These are phyloP conservation scores for Calycina herbarum DNA, from an alignment of 2,329 filamentous ascomycete species.

Conservation along the genomic window DNA sequence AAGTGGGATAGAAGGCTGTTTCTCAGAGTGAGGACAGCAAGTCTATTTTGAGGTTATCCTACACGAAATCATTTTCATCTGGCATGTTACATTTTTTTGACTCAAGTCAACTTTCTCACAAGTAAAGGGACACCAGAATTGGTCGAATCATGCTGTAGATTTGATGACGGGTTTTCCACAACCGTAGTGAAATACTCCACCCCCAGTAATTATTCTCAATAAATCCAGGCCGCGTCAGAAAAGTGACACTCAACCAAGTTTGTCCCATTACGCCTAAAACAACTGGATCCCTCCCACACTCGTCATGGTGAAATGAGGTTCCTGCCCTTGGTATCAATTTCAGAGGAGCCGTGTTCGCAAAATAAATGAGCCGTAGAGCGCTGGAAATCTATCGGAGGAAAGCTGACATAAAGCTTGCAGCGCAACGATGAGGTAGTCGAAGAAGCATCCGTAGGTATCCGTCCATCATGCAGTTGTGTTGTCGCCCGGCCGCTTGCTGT, in stretches of 20 bases:
- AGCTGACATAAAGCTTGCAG: background rate
- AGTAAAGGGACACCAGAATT: background rate
- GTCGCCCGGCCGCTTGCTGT: constrained; percentile 77
- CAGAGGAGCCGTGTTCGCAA: background rate
- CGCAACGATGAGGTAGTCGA: background rate
- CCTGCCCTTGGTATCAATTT: constrained; percentile 11
- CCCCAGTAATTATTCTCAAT: background rate
- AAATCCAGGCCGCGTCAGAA: background rate
- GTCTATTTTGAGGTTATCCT: background rate
- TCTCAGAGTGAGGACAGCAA: background rate
- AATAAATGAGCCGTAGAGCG: background rate
- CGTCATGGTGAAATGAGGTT: constrained; percentile 3
- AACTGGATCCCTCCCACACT: background rate
- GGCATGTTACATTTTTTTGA: too few species aligned
- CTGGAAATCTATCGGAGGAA: background rate
- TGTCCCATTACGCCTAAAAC: constrained; percentile 1
- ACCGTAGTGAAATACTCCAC: background rate
- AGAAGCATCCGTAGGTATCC: background rate
- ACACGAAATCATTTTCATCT: too few species aligned
- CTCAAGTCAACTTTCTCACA: background rate
- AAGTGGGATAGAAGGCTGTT: background rate
- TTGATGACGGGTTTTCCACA: background rate
- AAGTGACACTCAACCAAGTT: background rate
- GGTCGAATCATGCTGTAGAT: background rate
- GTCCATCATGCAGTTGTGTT: constrained; percentile 16